A percentile compares a stretch with the other conserved stretches of the same genome.
Conservation (phyloP, 352 stramenopile species). For the Globisporangium cylindrosporum region DNA sequence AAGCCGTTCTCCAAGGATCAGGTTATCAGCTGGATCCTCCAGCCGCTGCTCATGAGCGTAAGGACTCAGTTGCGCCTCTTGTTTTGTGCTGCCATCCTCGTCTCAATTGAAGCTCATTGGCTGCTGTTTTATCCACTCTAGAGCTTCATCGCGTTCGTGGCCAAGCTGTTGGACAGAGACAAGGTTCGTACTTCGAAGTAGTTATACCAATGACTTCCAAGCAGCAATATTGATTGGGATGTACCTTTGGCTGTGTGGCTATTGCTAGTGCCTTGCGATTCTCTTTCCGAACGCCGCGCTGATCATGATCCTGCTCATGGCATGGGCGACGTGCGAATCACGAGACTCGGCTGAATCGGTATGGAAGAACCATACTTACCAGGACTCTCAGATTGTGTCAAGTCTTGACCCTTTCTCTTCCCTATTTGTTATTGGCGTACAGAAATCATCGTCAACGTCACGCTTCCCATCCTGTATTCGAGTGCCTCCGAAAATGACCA, state of each 20-base stretch:
- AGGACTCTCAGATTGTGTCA: not conserved
- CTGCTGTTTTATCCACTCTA: conserved; percentile 17
- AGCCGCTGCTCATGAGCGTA: conserved; percentile 71
- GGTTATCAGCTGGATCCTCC: conserved; percentile 60
- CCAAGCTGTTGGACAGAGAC: conserved; percentile 44
- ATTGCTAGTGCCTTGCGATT: conserved; percentile 50
- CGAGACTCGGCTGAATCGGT: conserved; percentile 59
- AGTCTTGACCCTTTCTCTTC: no score
- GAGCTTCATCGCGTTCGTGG: conserved; percentile 68
- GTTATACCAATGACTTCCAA: not conserved
- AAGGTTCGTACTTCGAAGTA: conserved; percentile 31
- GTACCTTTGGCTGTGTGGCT: not conserved
- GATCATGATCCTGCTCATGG: conserved; percentile 49
- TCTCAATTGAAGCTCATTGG: not conserved
- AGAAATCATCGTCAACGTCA: conserved; percentile 33
- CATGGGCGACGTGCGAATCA: conserved; percentile 68
- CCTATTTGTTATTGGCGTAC: not conserved
- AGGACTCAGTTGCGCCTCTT: not conserved
- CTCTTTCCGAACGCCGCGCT: conserved; percentile 61
- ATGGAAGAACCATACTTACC: not conserved
- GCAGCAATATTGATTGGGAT: no score
- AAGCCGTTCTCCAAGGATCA: conserved; percentile 63
- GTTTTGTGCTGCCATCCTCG: not conserved
- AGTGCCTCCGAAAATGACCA: conserved; percentile 55
- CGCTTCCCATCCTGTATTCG: conserved; percentile 35